phyloP scores from a whole-genome alignment of 768 basidiomycete species.

The Mycena capillaripes region DNA sequence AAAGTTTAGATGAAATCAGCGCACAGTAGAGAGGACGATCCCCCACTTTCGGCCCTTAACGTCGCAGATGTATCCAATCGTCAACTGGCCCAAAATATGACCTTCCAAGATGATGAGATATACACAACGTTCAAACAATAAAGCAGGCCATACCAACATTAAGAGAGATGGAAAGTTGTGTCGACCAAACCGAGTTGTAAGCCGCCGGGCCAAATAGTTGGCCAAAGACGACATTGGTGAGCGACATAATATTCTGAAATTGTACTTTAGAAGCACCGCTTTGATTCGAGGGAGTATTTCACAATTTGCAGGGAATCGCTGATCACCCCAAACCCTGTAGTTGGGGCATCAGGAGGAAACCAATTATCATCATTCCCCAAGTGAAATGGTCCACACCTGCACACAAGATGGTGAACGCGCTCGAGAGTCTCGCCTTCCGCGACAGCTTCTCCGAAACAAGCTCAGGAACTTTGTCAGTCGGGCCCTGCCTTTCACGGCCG shows the following conservation, averaged over 20 bases:
- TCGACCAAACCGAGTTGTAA: conserved; percentile 74
- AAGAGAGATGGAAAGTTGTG: conserved; percentile 79
- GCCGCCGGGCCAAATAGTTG: conserved; percentile 53
- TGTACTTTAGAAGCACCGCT: conserved; percentile 3
- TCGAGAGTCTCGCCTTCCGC: conserved; percentile 63
- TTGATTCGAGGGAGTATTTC: conserved; percentile 4
- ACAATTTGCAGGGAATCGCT: conserved; percentile 66
- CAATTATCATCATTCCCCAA: not conserved
- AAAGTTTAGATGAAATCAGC: not conserved
- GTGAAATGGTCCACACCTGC: conserved; percentile 10
- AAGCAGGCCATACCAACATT: conserved; percentile 65
- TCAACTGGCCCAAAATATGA: conserved; percentile 71
- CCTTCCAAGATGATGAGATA: conserved; percentile 54
- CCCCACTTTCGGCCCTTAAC: conserved; percentile 83
- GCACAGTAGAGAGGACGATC: conserved; percentile 71
- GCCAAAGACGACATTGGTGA: conserved; percentile 65
- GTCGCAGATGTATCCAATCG: conserved; percentile 81
- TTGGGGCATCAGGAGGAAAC: not conserved
- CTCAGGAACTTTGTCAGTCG: too few relatives aligned
- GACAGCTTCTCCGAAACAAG: conserved; percentile 11
- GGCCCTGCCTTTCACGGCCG: too few relatives aligned
- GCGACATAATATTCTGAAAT: conserved; percentile 78
- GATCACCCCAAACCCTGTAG: conserved; percentile 76
- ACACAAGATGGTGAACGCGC: conserved; percentile 69
- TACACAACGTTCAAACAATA: conserved; percentile 1